Evolutionary conservation across 148 eudicot genomes (phyloP).

Genomic region (Nyssa sinensis): DNA sequence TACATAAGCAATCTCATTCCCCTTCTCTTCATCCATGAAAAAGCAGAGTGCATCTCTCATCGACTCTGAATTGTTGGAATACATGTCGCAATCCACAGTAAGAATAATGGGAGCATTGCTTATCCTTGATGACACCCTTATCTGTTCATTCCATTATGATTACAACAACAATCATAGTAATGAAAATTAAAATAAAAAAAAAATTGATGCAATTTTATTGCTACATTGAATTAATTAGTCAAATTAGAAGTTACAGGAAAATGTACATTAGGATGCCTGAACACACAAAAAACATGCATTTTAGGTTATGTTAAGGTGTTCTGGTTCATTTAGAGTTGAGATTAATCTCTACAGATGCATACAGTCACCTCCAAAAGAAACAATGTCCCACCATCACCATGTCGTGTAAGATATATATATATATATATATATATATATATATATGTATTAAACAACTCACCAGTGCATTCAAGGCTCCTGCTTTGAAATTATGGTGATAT

Average conservation of each 20-base stretch:
- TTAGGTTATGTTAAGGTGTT: too few relatives aligned
- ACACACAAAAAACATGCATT: too few relatives aligned
- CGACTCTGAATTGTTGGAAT: constrained; percentile 1
- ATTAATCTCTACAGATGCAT: too few relatives aligned
- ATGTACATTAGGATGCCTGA: too few relatives aligned
- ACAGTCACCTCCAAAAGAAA: too few relatives aligned
- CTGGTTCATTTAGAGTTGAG: too few relatives aligned
- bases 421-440: neutral
- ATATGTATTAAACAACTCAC: neutral
- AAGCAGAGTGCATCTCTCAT: constrained; percentile 11
- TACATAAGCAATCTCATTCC: neutral
- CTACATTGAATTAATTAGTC: too few relatives aligned
- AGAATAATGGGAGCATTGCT: constrained; percentile 8
- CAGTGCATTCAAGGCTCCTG: constrained; percentile 20
- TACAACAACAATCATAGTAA: neutral
- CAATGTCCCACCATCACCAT: too few relatives aligned
- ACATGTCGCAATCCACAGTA: constrained; percentile 13
- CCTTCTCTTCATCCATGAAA: constrained; percentile 10
- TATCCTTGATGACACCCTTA: constrained; percentile 19
- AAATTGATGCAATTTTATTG: too few relatives aligned
- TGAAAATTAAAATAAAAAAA: neutral
- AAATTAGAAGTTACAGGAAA: too few relatives aligned
- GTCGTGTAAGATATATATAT: too few relatives aligned
- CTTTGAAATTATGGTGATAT: constrained; percentile 20
- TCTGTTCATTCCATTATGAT: neutral